phyloP scores from a whole-genome alignment of 352 stramenopile genomes.

The Stephanocyclus meneghinianus region DNA sequence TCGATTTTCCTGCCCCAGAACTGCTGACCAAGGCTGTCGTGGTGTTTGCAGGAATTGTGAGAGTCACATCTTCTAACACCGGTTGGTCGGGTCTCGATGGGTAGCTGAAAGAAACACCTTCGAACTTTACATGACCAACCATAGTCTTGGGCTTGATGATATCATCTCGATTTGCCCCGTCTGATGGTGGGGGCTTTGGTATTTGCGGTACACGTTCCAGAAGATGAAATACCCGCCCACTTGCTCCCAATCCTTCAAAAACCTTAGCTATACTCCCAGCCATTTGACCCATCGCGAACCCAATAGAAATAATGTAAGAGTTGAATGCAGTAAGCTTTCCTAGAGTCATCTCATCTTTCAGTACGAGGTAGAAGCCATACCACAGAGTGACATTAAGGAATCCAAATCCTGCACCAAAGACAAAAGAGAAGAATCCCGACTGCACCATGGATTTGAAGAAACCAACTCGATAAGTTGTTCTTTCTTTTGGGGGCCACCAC shows the following conservation, averaged over 20 bases:
- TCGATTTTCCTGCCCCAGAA: slow-evolving; percentile 80
- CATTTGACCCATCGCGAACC: neutral
- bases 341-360: slow-evolving; percentile 2
- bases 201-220: slow-evolving; percentile 12
- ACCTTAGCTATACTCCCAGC: slow-evolving; percentile 5
- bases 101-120: slow-evolving; percentile 70
- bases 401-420: slow-evolving; percentile 10
- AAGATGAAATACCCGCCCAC: neutral
- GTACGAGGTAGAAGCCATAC: slow-evolving; percentile 12
- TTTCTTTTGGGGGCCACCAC: slow-evolving; percentile 51
- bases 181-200: neutral
- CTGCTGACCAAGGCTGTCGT: slow-evolving; percentile 72
- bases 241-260: slow-evolving; percentile 8
- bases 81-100: slow-evolving; percentile 55
- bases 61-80: slow-evolving; percentile 59
- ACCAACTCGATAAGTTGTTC: slow-evolving; percentile 65
- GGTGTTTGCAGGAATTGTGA: slow-evolving; percentile 56
- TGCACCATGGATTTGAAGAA: slow-evolving; percentile 60
- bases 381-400: slow-evolving; percentile 8
- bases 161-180: slow-evolving; percentile 10
- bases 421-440: slow-evolving; percentile 1
- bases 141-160: slow-evolving; percentile 44
- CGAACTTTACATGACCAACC: slow-evolving; percentile 45
- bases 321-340: slow-evolving; percentile 4
- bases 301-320: slow-evolving; percentile 1